phyloP scores from a whole-genome alignment of 1,284 basidiomycete species.

The Dichomitus squalens region DNA sequence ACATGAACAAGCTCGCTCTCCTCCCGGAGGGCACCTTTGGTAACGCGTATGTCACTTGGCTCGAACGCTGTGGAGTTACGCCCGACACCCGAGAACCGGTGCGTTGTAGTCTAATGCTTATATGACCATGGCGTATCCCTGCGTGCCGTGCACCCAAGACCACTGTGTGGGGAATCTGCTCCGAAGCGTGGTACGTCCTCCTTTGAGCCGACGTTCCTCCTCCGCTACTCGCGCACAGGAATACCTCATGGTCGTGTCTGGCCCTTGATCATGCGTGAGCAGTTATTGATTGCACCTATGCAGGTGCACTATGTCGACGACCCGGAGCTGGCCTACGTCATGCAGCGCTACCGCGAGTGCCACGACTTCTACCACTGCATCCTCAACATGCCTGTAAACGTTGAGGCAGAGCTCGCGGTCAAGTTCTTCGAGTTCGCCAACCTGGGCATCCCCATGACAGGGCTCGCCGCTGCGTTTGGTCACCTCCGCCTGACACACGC shows the following conservation, averaged over 20 bases:
- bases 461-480: slow-evolving; percentile 79
- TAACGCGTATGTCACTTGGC: slow-evolving; percentile 88
- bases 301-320: slow-evolving; percentile 95
- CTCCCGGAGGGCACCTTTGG: slow-evolving; percentile 87
- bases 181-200: neutral
- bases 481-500: slow-evolving; percentile 61
- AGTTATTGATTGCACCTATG: neutral
- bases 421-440: slow-evolving; percentile 97
- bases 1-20: slow-evolving; percentile 67
- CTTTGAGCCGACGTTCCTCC: neutral
- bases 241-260: neutral
- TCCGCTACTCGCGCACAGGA: neutral
- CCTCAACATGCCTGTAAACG: slow-evolving; percentile 84
- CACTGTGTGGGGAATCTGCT: neutral
- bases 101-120: slow-evolving; percentile 30
- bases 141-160: neutral
- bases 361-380: slow-evolving; percentile 97
- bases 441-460: slow-evolving; percentile 88
- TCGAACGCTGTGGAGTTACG: slow-evolving; percentile 88
- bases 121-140: neutral
- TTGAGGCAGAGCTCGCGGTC: slow-evolving; percentile 93
- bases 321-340: slow-evolving; percentile 93
- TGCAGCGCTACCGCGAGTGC: slow-evolving; percentile 97
- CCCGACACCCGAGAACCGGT: slow-evolving; percentile 95
- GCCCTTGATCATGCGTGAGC: too few species aligned